Conservation (phyloP, 129 eudicot genomes). For the Artemisia argyi region DNA sequence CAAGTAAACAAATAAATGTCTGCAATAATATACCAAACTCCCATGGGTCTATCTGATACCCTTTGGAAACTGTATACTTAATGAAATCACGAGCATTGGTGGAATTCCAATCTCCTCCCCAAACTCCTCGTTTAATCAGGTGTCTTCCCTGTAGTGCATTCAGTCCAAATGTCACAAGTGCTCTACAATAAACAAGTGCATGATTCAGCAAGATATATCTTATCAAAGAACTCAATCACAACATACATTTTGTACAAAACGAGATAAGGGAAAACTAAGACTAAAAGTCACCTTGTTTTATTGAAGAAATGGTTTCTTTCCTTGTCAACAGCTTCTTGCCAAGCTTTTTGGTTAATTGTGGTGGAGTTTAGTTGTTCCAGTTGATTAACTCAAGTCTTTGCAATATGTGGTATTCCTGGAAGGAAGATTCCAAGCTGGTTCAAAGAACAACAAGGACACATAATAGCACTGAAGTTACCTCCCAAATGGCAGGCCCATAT, state of each 20-base stretch:
- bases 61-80: constrained; percentile 67
- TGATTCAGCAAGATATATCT: too few relatives aligned
- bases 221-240: too few relatives aligned
- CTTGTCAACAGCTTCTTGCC: constrained; percentile 36
- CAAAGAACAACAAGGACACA: neutral
- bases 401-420: constrained; percentile 8
- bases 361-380: constrained; percentile 51
- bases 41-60: constrained; percentile 87
- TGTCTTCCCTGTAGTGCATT: too few relatives aligned
- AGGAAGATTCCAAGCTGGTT: constrained; percentile 23
- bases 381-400: constrained; percentile 45
- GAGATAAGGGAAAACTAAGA: too few relatives aligned
- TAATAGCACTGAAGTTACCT: neutral
- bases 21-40: constrained; percentile 68
- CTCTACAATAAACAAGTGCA: too few relatives aligned
- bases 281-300: too few relatives aligned
- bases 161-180: too few relatives aligned
- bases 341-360: constrained; percentile 32
- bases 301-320: constrained; percentile 35
- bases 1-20: constrained; percentile 19
- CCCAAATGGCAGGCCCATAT: neutral
- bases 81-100: constrained; percentile 16
- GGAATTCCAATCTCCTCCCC: too few relatives aligned
- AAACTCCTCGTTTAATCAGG: too few relatives aligned
- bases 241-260: too few relatives aligned